Conservation (phyloP, 208 protist species). For the Leishmania tarentolae region DNA sequence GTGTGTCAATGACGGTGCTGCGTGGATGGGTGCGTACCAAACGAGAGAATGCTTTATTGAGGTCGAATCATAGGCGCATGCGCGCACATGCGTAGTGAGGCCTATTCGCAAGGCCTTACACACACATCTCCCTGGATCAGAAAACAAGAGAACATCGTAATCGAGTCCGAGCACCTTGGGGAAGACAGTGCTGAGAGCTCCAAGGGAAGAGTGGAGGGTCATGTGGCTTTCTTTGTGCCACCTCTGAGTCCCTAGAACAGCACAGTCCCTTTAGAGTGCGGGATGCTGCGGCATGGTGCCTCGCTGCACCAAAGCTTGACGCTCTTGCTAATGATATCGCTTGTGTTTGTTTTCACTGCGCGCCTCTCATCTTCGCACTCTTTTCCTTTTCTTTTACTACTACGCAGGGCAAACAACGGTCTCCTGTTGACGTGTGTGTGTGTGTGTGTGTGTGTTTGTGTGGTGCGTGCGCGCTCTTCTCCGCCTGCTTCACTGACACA, state of each 20-base stretch:
- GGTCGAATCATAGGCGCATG: not conserved
- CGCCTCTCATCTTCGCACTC: not conserved
- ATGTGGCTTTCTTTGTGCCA: not conserved
- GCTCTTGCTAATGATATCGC: not conserved
- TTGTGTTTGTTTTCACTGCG: not conserved
- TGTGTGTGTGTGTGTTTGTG: not conserved
- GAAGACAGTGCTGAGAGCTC: no score
- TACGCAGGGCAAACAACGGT: not conserved
- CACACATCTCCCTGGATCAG: not conserved
- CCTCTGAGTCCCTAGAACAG: not conserved
- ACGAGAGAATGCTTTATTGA: not conserved
- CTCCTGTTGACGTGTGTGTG: not conserved
- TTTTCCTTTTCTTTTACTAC: not conserved
- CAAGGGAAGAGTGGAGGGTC: not conserved
- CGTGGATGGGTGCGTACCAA: no score
- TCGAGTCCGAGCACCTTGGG: not conserved
- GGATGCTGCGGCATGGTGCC: not conserved
- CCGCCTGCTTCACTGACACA: not conserved
- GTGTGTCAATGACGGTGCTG: not conserved
- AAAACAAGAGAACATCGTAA: not conserved
- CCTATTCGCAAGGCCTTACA: not conserved
- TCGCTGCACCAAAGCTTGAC: not conserved
- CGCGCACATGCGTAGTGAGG: not conserved
- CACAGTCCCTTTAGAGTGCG: not conserved
- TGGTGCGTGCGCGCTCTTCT: not conserved